Conservation (phyloP, 345 rosid species). For the Eucalyptus coolabah region DNA sequence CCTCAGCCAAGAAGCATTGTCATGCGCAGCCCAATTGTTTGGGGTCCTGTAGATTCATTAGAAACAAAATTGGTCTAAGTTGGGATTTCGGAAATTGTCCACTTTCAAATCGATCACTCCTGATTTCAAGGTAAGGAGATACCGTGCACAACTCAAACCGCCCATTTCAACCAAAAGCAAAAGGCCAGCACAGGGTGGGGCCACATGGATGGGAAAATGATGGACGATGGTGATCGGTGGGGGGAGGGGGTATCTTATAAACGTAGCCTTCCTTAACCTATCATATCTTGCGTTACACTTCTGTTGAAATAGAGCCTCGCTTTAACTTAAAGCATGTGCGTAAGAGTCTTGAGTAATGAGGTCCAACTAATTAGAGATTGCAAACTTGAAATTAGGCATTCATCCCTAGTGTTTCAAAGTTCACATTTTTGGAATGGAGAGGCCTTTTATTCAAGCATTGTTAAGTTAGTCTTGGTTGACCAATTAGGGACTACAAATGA, state of each 20-base stretch:
- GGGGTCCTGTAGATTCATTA: too few species aligned
- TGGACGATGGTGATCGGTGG: background rate
- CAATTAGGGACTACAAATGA: too few species aligned
- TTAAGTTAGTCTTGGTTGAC: too few species aligned
- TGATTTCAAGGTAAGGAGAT: background rate
- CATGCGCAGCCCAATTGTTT: too few species aligned
- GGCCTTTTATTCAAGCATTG: background rate
- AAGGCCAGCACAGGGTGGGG: background rate
- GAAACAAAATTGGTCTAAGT: too few species aligned
- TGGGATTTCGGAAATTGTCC: too few species aligned
- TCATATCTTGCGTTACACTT: constrained; percentile 19
- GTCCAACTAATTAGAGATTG: background rate
- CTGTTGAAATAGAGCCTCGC: constrained; percentile 12
- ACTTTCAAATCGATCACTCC: background rate
- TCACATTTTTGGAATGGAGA: background rate
- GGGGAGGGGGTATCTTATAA: background rate
- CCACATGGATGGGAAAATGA: background rate
- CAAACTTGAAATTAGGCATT: background rate
- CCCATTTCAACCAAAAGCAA: background rate
- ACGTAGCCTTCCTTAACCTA: background rate
- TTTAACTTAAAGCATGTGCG: constrained; percentile 18
- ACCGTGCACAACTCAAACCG: background rate
- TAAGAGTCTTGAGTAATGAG: background rate
- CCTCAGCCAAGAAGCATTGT: too few species aligned
- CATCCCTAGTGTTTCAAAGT: background rate